phyloP scores from a whole-genome alignment of 768 basidiomycete genomes.

The Tubosaeta sp. region DNA sequence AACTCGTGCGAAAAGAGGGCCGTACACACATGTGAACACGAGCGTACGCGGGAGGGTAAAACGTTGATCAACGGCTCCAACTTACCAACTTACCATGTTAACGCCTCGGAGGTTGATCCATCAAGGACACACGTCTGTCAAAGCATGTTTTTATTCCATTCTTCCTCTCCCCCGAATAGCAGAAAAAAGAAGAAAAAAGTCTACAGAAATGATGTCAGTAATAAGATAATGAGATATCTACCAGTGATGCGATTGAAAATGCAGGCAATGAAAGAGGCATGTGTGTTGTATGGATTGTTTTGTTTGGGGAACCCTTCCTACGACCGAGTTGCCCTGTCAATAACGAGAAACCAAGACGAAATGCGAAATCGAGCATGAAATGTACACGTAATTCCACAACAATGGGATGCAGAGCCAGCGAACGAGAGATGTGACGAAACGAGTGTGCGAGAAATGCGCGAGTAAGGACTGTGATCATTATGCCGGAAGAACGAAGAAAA shows the following conservation, averaged over 20 bases:
- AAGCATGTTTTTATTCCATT: slow-evolving; percentile 10
- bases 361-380: slow-evolving; percentile 9
- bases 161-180: slow-evolving; percentile 2
- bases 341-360: not conserved
- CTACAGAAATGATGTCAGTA: slow-evolving; percentile 22
- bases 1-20: too few species aligned
- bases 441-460: slow-evolving; percentile 8
- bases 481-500: not conserved
- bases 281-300: slow-evolving; percentile 3
- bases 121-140: too few species aligned
- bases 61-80: too few species aligned
- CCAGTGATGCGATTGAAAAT: slow-evolving; percentile 7
- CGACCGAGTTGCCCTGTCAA: slow-evolving; percentile 2
- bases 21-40: too few species aligned
- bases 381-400: slow-evolving; percentile 35
- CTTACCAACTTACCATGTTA: too few species aligned
- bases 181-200: slow-evolving; percentile 7
- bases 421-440: slow-evolving; percentile 7
- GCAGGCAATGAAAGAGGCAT: not conserved
- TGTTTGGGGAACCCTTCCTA: slow-evolving; percentile 5
- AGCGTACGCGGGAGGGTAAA: too few species aligned
- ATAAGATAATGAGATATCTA: slow-evolving; percentile 21
- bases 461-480: slow-evolving; percentile 14
- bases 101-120: too few species aligned
- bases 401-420: slow-evolving; percentile 20